Base-by-base conservation (phyloP, 495 filamentous ascomycete species). In the Podospora pseudopauciseta region DNA sequence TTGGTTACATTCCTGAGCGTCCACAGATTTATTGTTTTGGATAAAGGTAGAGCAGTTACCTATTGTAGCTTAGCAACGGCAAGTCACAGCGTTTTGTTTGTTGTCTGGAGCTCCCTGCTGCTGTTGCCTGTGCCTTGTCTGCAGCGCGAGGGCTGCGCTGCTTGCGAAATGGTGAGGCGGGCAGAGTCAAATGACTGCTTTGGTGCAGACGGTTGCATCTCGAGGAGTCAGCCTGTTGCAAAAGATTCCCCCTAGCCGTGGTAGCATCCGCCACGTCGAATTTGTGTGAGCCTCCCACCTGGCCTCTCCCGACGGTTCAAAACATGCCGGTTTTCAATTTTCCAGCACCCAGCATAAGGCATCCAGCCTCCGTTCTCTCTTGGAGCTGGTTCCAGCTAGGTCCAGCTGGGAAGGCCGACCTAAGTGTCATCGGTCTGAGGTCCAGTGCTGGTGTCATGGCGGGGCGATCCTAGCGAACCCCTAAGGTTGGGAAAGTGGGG, bases 401-500 rank as follows among this genome's bases (percentile, higher is more conserved):
- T 23, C 23, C 23, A 23, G 23, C 23, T 19, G 27, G 27, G 60
- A 62, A 62, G 30, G 28, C 16, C 28, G 30, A 23, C 23, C 23
- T 23, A 19, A 23, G 28, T 39, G 28, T 63, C 18, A 39, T 44
- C 28, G 61, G 30, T 44, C 23, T 27, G 23, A 49, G 39, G 39
- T 23, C 23, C 23, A 23, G 23, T 49, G 23, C 28, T 7, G 59
- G 20, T 28, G 59, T 61, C 23, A 63, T 63, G 61, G 61, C 61
- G 61, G 61, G 61, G 61, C 30, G 27, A n/a, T 63, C 30, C 30
- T 63, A 63, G 30, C 32, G 61, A 39, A 63, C 34, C 61, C 61
- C 61, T 53, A 63, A 63, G 16, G 61, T 13, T 49, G 39, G 13
- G 39, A 49, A 49, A 49, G 39, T 49, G 39, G 39, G 39, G 39